Conservation (phyloP, 257 asterid genomes). For the Petrea volubilis region DNA sequence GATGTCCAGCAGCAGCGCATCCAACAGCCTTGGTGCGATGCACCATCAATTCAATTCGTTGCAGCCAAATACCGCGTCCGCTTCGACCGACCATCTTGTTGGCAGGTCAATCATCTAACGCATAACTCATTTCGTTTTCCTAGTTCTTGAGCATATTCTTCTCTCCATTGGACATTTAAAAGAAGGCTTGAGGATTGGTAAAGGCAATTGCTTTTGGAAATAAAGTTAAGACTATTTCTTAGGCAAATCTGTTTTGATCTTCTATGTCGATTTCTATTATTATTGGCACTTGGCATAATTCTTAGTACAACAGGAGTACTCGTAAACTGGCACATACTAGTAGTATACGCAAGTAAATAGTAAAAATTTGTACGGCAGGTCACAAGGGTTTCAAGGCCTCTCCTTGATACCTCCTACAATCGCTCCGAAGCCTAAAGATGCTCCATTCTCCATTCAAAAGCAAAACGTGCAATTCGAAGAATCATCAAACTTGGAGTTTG, state of each 20-base stretch:
- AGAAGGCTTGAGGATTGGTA: neutral
- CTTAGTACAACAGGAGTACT: no score
- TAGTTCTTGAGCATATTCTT: no score
- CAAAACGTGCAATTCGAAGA: conserved; percentile 44
- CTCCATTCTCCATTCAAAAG: conserved; percentile 44
- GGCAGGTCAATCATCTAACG: conserved; percentile 38
- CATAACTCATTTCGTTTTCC: neutral
- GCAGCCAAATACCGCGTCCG: conserved; percentile 39
- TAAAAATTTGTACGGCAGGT: conserved; percentile 38
- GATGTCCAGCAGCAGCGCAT: conserved; percentile 48
- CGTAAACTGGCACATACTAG: no score
- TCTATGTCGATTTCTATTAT: neutral
- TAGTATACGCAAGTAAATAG: no score
- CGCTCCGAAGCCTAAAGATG: conserved; percentile 41
- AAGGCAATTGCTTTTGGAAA: neutral
- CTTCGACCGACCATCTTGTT: conserved; percentile 42
- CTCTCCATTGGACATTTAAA: no score
- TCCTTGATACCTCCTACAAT: conserved; percentile 35
- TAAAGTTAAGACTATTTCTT: neutral
- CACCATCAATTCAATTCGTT: conserved; percentile 47
- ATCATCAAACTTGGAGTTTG: conserved; percentile 49
- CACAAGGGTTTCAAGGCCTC: conserved; percentile 52
- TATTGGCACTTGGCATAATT: neutral
- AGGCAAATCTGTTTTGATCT: neutral
- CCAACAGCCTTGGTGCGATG: conserved; percentile 49